Evolutionary conservation across 805 yeast species (phyloP).

Genomic region (Ogataea saltuana): DNA sequence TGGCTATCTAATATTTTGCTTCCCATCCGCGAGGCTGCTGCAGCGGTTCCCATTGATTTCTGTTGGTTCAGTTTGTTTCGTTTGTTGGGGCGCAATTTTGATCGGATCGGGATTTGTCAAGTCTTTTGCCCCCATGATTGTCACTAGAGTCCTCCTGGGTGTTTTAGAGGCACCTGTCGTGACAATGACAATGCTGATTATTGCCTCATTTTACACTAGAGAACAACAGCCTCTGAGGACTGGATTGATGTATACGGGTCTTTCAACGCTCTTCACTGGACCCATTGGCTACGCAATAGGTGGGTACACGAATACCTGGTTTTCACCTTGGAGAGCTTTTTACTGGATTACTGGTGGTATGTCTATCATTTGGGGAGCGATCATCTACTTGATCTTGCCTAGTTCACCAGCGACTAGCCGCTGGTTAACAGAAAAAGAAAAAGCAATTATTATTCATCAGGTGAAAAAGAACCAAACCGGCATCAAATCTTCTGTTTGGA

Average conservation of each 20-base stretch:
- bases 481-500: constrained; percentile 55
- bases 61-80: constrained; percentile 33
- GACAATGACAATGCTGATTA: constrained; percentile 54
- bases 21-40: constrained; percentile 41
- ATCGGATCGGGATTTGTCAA: constrained; percentile 46
- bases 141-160: constrained; percentile 50
- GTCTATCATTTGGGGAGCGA: constrained; percentile 52
- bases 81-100: constrained; percentile 40
- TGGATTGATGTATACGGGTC: constrained; percentile 45
- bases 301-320: constrained; percentile 38
- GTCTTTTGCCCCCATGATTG: constrained; percentile 46
- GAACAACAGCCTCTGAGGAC: constrained; percentile 44
- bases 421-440: constrained; percentile 50
- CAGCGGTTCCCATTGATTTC: constrained; percentile 39
- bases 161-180: constrained; percentile 53
- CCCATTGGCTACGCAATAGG: constrained; percentile 50
- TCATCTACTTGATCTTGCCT: constrained; percentile 42
- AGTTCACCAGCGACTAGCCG: constrained; percentile 55
- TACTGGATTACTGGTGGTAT: constrained; percentile 60
- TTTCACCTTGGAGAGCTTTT: constrained; percentile 59
- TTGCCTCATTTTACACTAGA: constrained; percentile 56
- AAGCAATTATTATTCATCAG: constrained; percentile 50
- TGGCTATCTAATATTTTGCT: constrained; percentile 37
- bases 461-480: constrained; percentile 62
- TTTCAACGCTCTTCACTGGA: constrained; percentile 49